Base-by-base conservation (phyloP, 129 eudicot genomes). In the Dittrichia graveolens region DNA sequence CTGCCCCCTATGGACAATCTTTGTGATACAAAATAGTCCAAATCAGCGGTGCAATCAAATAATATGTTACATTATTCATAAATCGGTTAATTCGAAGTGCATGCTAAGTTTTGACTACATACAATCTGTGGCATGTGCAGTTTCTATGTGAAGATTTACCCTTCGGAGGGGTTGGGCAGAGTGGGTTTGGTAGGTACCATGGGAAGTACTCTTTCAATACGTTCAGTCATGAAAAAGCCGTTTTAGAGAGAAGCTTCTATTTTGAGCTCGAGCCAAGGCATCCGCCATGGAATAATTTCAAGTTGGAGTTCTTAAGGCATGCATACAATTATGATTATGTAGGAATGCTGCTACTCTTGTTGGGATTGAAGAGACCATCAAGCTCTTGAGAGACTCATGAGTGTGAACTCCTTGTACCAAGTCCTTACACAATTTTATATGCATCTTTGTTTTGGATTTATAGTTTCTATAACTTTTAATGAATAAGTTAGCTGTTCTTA, bases 121-220 rank as follows among this genome's bases (percentile, higher is more conserved):
- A n/a, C 7, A 7, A 2, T 40, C 39, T 64, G 61, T 38, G n/a
- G 15, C 72, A 68, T 41, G 74, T 76, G 80, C 83, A 93, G 96
- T 93, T 83, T 52, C 55, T 84, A 56, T 85, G 95, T 45, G 98
- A 94, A 6, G 61, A 18, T 8, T 65, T 90, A 72, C 98, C 98
- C 10, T 90, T 94, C 62, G 98, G 96, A 81, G 99, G 99, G n/a
- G 99, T 90, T 1, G 99, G 99, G 38, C 79, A 79, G 18, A 95
- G 97, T 39, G 99, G 99, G 40, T 78, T 88, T 7, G 97, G 99
- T 8, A 90, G 97, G 81, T 95, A 95, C 79, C 99, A 95, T 52
- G 97, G 99, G 59, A 95, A 95, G 87, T 90, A 84, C 61, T 90
- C 99, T 0, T 95, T 95, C 11, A 96, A 95, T 38, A 79, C 97